phyloP scores from a whole-genome alignment of 1,139 yeast genomes.

The Geotrichum citri-aurantii region DNA sequence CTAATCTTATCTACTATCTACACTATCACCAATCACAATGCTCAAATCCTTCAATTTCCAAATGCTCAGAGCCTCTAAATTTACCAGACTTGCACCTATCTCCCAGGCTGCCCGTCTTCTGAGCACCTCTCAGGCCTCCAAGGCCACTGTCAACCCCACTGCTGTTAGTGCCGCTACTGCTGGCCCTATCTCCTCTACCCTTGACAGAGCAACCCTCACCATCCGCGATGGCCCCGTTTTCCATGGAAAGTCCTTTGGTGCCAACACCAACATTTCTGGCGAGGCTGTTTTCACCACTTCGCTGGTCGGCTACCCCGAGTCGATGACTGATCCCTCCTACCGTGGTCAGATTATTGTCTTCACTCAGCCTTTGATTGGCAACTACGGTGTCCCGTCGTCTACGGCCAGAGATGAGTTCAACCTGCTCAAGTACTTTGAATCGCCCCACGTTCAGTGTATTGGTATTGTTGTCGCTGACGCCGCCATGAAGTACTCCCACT shows the following conservation, averaged over 20 bases:
- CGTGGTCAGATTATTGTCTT: slow-evolving; percentile 93
- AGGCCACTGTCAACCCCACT: slow-evolving; percentile 42
- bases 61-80: slow-evolving; percentile 12
- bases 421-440: slow-evolving; percentile 82
- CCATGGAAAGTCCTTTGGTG: slow-evolving; percentile 91
- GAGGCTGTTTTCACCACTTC: slow-evolving; percentile 98
- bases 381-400: slow-evolving; percentile 94
- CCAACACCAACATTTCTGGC: slow-evolving; percentile 84
- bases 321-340: slow-evolving; percentile 98
- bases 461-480: slow-evolving; percentile 96
- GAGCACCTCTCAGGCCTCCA: slow-evolving; percentile 25
- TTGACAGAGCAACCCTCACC: slow-evolving; percentile 83
- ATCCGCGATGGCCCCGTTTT: slow-evolving; percentile 92
- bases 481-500: slow-evolving; percentile 91
- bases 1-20: slow-evolving; percentile 3
- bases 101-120: slow-evolving; percentile 14
- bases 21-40: neutral
- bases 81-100: slow-evolving; percentile 1
- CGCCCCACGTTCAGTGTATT: slow-evolving; percentile 84
- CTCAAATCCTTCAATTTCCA: slow-evolving; percentile 11
- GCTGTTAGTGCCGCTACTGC: slow-evolving; percentile 34
- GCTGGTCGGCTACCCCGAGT: slow-evolving; percentile 94
- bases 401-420: slow-evolving; percentile 74
- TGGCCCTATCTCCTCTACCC: slow-evolving; percentile 21
- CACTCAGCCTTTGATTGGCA: slow-evolving; percentile 95